A percentile compares a stretch with the other conserved stretches of the same genome.
Conservation (phyloP, 73 alveolate genomes). For the Paraurostyla sp. region DNA sequence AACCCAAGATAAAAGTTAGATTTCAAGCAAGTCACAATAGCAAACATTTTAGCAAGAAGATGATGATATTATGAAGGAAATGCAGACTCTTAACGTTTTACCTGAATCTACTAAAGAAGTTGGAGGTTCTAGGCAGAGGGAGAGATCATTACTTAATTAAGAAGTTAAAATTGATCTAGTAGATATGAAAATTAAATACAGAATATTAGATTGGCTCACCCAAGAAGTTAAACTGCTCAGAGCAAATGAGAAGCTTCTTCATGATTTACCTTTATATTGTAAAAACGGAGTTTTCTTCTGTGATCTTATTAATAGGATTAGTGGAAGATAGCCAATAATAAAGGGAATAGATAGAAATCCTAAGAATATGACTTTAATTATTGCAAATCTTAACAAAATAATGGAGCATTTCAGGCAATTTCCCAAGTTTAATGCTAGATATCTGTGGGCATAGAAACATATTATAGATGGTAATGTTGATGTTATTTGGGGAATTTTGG, state of each 20-base stretch:
- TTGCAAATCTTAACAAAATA: slow-evolving; percentile 68
- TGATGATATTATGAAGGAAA: slow-evolving; percentile 53
- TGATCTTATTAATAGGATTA: slow-evolving; percentile 68
- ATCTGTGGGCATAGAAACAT: slow-evolving; percentile 68
- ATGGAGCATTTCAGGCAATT: slow-evolving; percentile 69
- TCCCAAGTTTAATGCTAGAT: slow-evolving; percentile 76
- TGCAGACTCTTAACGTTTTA: slow-evolving; percentile 13
- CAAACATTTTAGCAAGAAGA: neutral
- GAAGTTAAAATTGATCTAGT: slow-evolving; percentile 9
- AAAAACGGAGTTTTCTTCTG: slow-evolving; percentile 78
- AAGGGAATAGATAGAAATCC: slow-evolving; percentile 84
- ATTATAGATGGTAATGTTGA: slow-evolving; percentile 79
- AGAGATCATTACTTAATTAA: neutral
- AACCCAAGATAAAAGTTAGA: neutral
- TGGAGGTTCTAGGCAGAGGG: neutral
- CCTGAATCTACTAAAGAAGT: slow-evolving; percentile 52
- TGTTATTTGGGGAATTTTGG: slow-evolving; percentile 82
- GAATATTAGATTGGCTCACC: slow-evolving; percentile 68
- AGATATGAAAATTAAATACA: slow-evolving; percentile 56
- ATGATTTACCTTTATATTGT: slow-evolving; percentile 73
- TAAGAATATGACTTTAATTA: slow-evolving; percentile 62
- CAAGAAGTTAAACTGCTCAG: slow-evolving; percentile 57
- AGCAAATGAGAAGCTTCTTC: slow-evolving; percentile 31
- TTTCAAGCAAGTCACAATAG: neutral
- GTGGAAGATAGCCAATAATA: slow-evolving; percentile 62